Conservation (phyloP, 2,329 filamentous ascomycete genomes). For the Monosporascus ibericus region DNA sequence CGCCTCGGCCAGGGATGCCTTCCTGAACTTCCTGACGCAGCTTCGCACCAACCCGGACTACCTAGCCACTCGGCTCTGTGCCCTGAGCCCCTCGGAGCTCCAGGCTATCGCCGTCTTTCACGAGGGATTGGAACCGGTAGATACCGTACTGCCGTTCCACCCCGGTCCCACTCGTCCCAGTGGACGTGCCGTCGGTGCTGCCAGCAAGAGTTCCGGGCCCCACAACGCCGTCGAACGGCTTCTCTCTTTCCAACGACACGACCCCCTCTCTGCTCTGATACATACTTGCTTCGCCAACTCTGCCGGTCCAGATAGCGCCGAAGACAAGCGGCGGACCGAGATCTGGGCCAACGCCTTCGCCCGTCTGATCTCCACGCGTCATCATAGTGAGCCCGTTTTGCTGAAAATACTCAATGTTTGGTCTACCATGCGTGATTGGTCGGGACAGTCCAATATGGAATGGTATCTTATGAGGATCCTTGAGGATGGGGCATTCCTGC, state of each 20-base stretch:
- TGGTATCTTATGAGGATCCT: slow-evolving; percentile 93
- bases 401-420: slow-evolving; percentile 82
- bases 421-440: slow-evolving; percentile 83
- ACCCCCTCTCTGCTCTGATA: slow-evolving; percentile 76
- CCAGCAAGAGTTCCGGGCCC: slow-evolving; percentile 39
- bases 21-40: slow-evolving; percentile 74
- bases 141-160: slow-evolving; percentile 74
- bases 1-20: slow-evolving; percentile 63
- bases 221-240: slow-evolving; percentile 72
- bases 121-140: slow-evolving; percentile 71
- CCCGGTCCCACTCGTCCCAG: slow-evolving; percentile 56
- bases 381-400: slow-evolving; percentile 70
- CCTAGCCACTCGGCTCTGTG: slow-evolving; percentile 73
- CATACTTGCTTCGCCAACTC: slow-evolving; percentile 88
- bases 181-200: slow-evolving; percentile 31
- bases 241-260: slow-evolving; percentile 81
- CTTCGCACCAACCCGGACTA: slow-evolving; percentile 85
- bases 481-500: slow-evolving; percentile 83
- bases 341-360: slow-evolving; percentile 88
- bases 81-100: slow-evolving; percentile 70
- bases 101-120: slow-evolving; percentile 72
- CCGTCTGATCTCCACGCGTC: slow-evolving; percentile 57
- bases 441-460: slow-evolving; percentile 82
- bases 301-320: slow-evolving; percentile 71
- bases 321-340: slow-evolving; percentile 72